phyloP scores from a whole-genome alignment of 257 asterid genomes.

The Echites panduratus region DNA sequence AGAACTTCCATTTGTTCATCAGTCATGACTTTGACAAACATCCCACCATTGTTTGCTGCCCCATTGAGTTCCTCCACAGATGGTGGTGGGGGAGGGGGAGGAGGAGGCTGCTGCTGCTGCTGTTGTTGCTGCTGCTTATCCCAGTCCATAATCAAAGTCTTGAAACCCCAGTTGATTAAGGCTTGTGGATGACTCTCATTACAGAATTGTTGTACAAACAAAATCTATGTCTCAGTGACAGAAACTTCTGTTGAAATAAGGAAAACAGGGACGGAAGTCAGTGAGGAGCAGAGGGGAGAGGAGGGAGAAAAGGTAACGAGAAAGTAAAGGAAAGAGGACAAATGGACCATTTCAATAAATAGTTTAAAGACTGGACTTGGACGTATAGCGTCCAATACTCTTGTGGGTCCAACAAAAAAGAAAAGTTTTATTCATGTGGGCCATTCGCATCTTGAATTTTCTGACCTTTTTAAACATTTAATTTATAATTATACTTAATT shows the following conservation, averaged over 20 bases:
- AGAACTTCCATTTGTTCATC: conserved; percentile 97
- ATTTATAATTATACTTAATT: no score
- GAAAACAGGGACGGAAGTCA: background rate
- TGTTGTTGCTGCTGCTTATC: conserved; percentile 32
- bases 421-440: background rate
- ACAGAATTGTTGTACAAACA: conserved; percentile 6
- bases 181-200: conserved; percentile 9
- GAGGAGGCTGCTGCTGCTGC: conserved; percentile 12
- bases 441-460: no score
- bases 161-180: background rate
- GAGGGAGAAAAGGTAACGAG: conserved; percentile 31
- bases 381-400: conserved; percentile 14
- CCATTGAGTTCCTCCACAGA: conserved; percentile 42
- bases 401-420: background rate
- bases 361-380: conserved; percentile 25
- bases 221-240: conserved; percentile 9
- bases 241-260: conserved; percentile 5
- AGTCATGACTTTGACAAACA: conserved; percentile 94
- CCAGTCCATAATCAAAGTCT: conserved; percentile 37
- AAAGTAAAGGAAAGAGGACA: conserved; percentile 40
- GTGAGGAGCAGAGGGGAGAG: no score
- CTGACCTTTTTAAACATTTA: no score
- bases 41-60: conserved; percentile 33
- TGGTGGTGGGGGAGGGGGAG: conserved; percentile 18
- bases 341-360: conserved; percentile 10